Conservation (phyloP, 768 basidiomycete species). For the Tricholoma terreum region DNA sequence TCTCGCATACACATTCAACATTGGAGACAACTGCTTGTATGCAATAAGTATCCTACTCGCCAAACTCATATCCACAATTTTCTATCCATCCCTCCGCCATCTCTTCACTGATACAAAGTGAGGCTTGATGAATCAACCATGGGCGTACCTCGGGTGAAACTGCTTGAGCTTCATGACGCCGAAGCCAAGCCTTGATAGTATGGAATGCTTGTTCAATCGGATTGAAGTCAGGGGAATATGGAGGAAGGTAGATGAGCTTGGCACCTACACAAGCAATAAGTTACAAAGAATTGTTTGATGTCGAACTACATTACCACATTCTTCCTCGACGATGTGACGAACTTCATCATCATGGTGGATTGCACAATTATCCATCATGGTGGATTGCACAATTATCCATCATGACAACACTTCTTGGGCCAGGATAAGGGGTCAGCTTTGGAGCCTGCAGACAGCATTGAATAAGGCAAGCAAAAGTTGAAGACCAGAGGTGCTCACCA, state of each 20-base stretch:
- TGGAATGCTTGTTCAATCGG: background rate
- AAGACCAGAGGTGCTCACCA: no score
- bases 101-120: background rate
- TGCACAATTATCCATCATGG: no score
- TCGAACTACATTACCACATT: background rate
- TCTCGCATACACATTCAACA: no score
- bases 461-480: background rate
- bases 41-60: no score
- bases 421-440: background rate
- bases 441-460: background rate
- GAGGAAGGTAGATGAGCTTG: background rate
- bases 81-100: background rate
- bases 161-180: background rate
- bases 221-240: no score
- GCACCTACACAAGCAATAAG: background rate
- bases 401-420: background rate
- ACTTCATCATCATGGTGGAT: background rate
- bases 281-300: background rate
- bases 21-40: no score
- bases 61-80: no score
- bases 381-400: no score
- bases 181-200: background rate
- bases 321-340: background rate
- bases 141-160: background rate
- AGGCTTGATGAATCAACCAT: background rate